phyloP scores from a whole-genome alignment of 1,284 basidiomycete species.

The Taiwanofungus camphoratus region DNA sequence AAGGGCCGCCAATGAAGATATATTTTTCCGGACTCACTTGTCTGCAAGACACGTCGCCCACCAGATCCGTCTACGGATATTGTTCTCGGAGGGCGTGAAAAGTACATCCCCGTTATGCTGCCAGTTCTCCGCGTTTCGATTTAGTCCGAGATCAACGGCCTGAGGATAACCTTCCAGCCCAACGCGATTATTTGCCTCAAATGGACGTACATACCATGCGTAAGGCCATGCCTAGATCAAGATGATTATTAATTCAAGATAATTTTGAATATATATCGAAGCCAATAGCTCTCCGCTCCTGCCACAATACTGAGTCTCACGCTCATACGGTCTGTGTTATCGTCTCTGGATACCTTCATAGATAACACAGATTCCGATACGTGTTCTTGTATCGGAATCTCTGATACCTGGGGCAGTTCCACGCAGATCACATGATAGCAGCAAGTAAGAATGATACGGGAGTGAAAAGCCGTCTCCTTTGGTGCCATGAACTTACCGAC shows the following conservation, averaged over 20 bases:
- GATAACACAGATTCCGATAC: no score
- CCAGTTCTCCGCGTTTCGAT: constrained; percentile 77
- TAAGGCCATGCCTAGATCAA: constrained; percentile 58
- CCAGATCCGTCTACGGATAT: constrained; percentile 77
- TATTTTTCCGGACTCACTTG: constrained; percentile 43
- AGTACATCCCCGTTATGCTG: constrained; percentile 53
- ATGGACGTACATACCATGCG: constrained; percentile 50
- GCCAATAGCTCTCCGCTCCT: no score
- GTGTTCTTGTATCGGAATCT: no score
- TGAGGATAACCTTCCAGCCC: constrained; percentile 24
- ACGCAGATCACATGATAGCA: neutral
- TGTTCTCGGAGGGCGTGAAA: constrained; percentile 66
- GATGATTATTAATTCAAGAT: no score
- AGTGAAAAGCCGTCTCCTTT: no score
- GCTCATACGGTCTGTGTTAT: no score
- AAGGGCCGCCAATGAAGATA: neutral
- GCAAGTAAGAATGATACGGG: constrained; percentile 2
- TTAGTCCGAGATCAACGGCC: constrained; percentile 83
- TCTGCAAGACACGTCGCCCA: constrained; percentile 75
- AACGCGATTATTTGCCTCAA: neutral
- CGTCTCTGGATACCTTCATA: no score
- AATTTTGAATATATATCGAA: no score
- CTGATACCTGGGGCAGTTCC: no score
- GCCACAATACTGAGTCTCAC: no score
- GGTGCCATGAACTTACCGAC: constrained; percentile 45